These are phyloP conservation scores for Neurospora hispaniola DNA, from an alignment of 495 filamentous ascomycete genomes.

Conservation along the genomic window DNA sequence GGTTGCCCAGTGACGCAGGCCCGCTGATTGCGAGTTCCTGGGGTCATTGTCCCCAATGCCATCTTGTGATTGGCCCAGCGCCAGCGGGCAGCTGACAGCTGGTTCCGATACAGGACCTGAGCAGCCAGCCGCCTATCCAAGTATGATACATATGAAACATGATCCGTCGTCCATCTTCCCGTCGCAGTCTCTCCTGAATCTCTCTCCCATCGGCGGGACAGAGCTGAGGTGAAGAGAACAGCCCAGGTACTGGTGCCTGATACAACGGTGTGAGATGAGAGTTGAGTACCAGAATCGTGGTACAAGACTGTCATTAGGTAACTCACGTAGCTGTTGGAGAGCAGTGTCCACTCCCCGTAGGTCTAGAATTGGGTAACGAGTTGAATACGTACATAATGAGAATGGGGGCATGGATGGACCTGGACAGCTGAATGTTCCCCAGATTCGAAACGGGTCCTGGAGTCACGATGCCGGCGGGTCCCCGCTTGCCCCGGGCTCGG, in stretches of 20 bases:
- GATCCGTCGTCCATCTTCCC: background rate
- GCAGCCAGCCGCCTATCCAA: background rate
- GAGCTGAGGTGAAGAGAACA: background rate
- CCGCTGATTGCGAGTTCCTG: conserved; percentile 12
- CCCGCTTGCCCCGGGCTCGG: background rate
- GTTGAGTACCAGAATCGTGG: background rate
- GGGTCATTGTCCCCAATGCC: background rate
- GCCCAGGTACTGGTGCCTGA: background rate
- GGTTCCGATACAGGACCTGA: background rate
- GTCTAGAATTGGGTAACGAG: background rate
- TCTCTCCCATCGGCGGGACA: background rate
- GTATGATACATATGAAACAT: background rate
- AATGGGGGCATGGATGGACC: background rate
- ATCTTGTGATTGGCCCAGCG: conserved; percentile 4
- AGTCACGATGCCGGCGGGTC: background rate
- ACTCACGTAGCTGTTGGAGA: background rate
- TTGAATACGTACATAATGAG: background rate
- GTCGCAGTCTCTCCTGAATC: background rate
- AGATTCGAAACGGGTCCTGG: background rate
- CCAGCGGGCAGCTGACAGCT: background rate
- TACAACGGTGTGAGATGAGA: background rate
- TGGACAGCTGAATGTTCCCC: background rate
- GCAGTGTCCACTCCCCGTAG: background rate
- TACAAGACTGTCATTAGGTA: background rate
- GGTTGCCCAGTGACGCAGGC: conserved; percentile 8